Evolutionary conservation across 2,329 filamentous ascomycete genomes (phyloP), one percentile per base, ranked within the genome.

Genomic region (Gliomastix tumulicola): DNA sequence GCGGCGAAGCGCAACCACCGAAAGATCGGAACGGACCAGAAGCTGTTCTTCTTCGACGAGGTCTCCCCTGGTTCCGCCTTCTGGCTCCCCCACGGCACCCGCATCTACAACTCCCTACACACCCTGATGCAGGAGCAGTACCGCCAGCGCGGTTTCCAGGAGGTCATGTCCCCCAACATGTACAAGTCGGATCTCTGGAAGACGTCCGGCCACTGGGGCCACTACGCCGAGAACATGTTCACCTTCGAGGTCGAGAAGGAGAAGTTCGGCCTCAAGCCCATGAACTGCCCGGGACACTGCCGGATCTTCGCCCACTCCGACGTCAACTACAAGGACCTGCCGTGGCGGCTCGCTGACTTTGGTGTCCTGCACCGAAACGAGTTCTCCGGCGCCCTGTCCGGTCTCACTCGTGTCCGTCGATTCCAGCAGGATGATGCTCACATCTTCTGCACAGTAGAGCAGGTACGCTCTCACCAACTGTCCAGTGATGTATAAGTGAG

Each of bases 391-490:
- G 90, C 92, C 5, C 71, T 98, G 30, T 86, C 82, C 32, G 92
- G 92, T 22, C 71, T 98, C 44, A 97, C 92, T 4, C 80, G 92
- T 59, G 90, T 97, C 10, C 81, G 92, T 34, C 80, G 89, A 48
- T 97, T 98, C 69, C 84, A 92, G 57, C 90, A 97, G 64, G 92
- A 98, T 51, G 92, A 98, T 59, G 86, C 85, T 4, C 92, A 98
- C 59, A 92, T 96, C 48, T 95, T 98, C 73, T 96, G 89, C 64
- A 62, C 58, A 10, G 51, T 62, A 27, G 55, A 59, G 32, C 59
- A 62, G 51, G 56, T 59, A 44, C 12, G 48, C 34, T 31, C 11
- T 37, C 31, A 32, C n/a, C n/a, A n/a, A n/a, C n/a, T n/a, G n/a
- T 30, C 13, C 7, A 21, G 18, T 13, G 16, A n/a, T n/a, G n/a